Evolutionary conservation across 129 eudicot genomes (phyloP), one percentile per base, ranked within the genome.

Genomic region (Silybum marianum): DNA sequence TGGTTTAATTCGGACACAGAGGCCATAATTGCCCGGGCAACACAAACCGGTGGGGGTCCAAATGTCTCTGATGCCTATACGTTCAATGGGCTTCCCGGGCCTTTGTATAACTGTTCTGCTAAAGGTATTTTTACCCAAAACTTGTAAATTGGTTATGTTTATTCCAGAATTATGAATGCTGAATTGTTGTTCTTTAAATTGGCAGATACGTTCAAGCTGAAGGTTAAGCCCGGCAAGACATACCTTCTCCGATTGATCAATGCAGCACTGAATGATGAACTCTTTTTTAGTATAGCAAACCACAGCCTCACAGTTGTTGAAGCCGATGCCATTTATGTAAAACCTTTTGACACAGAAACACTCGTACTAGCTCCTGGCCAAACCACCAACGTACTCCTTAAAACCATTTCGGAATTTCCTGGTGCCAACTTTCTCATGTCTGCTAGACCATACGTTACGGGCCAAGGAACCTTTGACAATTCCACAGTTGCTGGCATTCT

Each of bases 281-380:
- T 51, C 63, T 51, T 51, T 51, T 51, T 51, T 16, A 51, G 63
- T 51, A 51, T 51, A 16, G 63, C 63, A 51, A 51, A 51, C 22
- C 63, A 51, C 63, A 51, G 2, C 63, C 22, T 51, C 63, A 51
- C 63, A 16, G 22, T 51, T 51, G 63, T 51, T 51, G 63, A 51
- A 16, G 63, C 63, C 22, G 63, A 51, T 18, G 63, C 63, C 22
- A 51, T 51, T 16, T 51, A 51, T 51, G 63, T 51, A 51, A 51
- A 51, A 51, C 63, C 63, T 18, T 51, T 51, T 18, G 84, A 83
- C 67, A 88, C 91, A 0, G 69, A 84, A 22, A 87, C 88, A 18
- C 26, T 88, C 72, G 38, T 90, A 0, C 72, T 90, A 11, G 67
- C 89, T 25, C 92, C 95, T 0, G 95, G 95, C 63, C 95, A 90